Evolutionary conservation across 2,329 filamentous ascomycete species (phyloP), one percentile per base, ranked within the genome.

Genomic region (Penicillium rolfsii): DNA sequence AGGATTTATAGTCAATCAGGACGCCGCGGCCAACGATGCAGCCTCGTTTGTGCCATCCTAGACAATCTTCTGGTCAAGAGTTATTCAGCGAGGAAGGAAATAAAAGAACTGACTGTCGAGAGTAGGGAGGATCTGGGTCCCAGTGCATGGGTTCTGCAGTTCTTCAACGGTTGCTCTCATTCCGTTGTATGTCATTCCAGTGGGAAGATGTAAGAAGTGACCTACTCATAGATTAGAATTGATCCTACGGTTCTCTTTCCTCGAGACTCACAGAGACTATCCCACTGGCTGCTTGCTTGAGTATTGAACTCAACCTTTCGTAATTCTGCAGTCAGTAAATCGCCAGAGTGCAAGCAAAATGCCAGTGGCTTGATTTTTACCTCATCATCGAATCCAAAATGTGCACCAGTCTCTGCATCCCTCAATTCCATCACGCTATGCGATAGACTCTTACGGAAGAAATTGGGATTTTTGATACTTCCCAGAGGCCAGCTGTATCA

Each of bases 1-100:
- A 91, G 9, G 74, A 65, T 53, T 77, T 79, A 57, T 82, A 87
- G 69, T 88, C 85, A 0, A 85, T 71, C 0, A 85, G 73, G 2
- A 85, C 75, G 22, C 82, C 83, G 0, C 83, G 78, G 2, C 82
- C 83, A 1, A 85, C 83, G 1, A 85, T 77, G 22, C 65, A 64
- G 38, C 82, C 81, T 2, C 76, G 81, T 11, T 73, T 67, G 36
- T 77, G 69, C 76, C 76, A 78, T 52, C 75, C 65, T 80, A 64
- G 59, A 6, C 7, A 24, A 24, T 12, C 12, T 52, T 5, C 22
- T 5, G 1, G 64, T 67, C 0, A 70, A 43, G 38, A 41, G 57
- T 64, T 46, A 46, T 28, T 35, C 30, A 19, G 14, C n/a, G 11
- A 22, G n/a, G 4, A n/a, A 9, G 7, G 19, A 5, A 41, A 24